Conservation (phyloP, 148 eudicot genomes). For the Simmondsia chinensis region DNA sequence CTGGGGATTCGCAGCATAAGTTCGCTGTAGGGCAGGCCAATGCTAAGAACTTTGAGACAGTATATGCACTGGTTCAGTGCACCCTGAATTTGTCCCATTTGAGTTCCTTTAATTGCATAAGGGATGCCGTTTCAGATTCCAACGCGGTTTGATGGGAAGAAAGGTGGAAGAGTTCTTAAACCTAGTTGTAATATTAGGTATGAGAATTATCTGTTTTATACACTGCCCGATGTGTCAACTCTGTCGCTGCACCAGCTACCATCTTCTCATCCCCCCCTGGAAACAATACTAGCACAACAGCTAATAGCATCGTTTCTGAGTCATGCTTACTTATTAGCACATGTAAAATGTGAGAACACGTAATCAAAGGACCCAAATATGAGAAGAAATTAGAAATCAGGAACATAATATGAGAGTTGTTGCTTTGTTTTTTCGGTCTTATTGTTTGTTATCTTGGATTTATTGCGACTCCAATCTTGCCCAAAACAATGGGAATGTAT, state of each 20-base stretch:
- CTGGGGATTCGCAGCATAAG: constrained; percentile 16
- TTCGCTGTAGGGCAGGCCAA: constrained; percentile 14
- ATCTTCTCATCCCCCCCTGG: background rate
- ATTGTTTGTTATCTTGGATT: too few relatives aligned
- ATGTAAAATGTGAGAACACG: too few relatives aligned
- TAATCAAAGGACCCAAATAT: too few relatives aligned
- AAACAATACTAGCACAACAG: background rate
- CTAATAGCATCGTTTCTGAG: too few relatives aligned
- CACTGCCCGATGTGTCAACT: background rate
- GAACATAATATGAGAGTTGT: background rate
- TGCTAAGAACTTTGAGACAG: background rate
- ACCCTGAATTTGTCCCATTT: constrained; percentile 7
- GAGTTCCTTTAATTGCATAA: constrained; percentile 22
- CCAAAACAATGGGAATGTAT: too few relatives aligned
- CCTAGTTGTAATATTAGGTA: constrained; percentile 16
- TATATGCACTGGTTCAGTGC: constrained; percentile 24
- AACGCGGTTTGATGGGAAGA: constrained; percentile 1
- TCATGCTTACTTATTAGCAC: too few relatives aligned
- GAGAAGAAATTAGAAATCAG: background rate
- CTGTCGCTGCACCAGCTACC: background rate
- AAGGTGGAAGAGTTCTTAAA: constrained; percentile 11
- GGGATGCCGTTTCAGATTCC: constrained; percentile 5
- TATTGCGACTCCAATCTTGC: too few relatives aligned
- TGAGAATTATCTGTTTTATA: constrained; percentile 16
- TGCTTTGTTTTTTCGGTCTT: background rate